phyloP scores from a whole-genome alignment of 306 rosid species.

The Prunus padus region DNA sequence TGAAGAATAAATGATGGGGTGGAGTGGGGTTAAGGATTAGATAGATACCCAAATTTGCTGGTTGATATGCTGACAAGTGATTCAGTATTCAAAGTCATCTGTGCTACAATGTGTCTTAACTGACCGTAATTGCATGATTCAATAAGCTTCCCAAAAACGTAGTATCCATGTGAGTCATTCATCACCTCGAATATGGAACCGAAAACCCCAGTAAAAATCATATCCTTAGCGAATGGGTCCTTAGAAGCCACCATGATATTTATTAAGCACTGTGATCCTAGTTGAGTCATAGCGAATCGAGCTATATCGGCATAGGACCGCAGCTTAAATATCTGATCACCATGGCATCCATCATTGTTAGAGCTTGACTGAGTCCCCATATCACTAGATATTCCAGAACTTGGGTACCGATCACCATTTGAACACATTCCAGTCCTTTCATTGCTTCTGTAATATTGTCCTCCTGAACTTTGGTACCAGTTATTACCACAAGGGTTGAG shows the following conservation, averaged over 20 bases:
- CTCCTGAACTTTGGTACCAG: not conserved
- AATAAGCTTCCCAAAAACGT: conserved; percentile 22
- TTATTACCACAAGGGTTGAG: not conserved
- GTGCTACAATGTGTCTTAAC: conserved; percentile 5
- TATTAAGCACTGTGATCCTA: not conserved
- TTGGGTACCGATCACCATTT: not conserved
- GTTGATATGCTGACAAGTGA: not conserved
- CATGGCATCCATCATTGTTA: not conserved
- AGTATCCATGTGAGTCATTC: conserved; percentile 2
- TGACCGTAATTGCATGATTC: not conserved
- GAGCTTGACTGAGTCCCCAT: not conserved
- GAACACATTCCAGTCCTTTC: not conserved
- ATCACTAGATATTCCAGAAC: not conserved
- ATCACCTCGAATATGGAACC: conserved; percentile 8
- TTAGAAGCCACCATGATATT: not conserved
- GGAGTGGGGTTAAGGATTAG: not conserved
- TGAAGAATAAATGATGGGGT: not conserved
- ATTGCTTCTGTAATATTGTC: not conserved
- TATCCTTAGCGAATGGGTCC: not conserved
- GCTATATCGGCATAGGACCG: not conserved
- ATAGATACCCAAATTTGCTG: conserved; percentile 3
- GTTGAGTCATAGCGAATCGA: conserved; percentile 4
- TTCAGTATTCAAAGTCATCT: not conserved
- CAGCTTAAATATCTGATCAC: not conserved
- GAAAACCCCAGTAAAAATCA: not conserved